phyloP scores from a whole-genome alignment of 2,329 filamentous ascomycete species.

The Pseudomassariella vexata region DNA sequence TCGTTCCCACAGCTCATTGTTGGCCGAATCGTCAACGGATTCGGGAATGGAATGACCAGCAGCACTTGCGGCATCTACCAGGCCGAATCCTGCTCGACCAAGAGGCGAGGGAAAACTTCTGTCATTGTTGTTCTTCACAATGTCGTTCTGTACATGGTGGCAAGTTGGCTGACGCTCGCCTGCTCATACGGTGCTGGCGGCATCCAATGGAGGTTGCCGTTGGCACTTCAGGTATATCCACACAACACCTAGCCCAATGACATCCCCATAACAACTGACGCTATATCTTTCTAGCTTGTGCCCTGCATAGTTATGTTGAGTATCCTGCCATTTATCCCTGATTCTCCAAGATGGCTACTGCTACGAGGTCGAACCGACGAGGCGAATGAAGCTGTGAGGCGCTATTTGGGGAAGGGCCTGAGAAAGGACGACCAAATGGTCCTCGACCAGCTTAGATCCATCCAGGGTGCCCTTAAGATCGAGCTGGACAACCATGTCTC shows the following conservation, averaged over 20 bases:
- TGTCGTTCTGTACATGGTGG: slow-evolving; percentile 31
- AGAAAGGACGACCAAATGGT: slow-evolving; percentile 18
- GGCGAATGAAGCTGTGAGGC: slow-evolving; percentile 43
- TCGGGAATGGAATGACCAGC: slow-evolving; percentile 23
- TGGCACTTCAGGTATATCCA: too few relatives aligned
- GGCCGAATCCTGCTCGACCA: slow-evolving; percentile 19
- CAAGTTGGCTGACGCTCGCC: slow-evolving; percentile 41
- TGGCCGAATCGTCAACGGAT: slow-evolving; percentile 20
- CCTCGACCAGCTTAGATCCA: slow-evolving; percentile 27
- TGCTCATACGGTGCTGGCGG: slow-evolving; percentile 26
- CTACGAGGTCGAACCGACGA: slow-evolving; percentile 40
- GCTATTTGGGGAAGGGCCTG: slow-evolving; percentile 39
- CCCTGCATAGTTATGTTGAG: slow-evolving; percentile 26
- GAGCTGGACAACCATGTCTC: slow-evolving; percentile 28
- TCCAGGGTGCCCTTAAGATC: slow-evolving; percentile 26
- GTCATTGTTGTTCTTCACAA: slow-evolving; percentile 25
- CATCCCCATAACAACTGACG: too few relatives aligned
- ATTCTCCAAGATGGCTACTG: slow-evolving; percentile 39
- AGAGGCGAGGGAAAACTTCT: slow-evolving; percentile 18
- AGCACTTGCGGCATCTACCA: slow-evolving; percentile 22
- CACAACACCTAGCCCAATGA: too few relatives aligned
- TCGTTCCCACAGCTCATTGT: slow-evolving; percentile 20
- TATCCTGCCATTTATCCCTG: slow-evolving; percentile 22
- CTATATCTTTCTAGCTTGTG: slow-evolving; percentile 29
- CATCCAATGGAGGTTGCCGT: slow-evolving; percentile 29